phyloP scores from a whole-genome alignment of 2,329 filamentous ascomycete species.

The Knoxdaviesia proteae region DNA sequence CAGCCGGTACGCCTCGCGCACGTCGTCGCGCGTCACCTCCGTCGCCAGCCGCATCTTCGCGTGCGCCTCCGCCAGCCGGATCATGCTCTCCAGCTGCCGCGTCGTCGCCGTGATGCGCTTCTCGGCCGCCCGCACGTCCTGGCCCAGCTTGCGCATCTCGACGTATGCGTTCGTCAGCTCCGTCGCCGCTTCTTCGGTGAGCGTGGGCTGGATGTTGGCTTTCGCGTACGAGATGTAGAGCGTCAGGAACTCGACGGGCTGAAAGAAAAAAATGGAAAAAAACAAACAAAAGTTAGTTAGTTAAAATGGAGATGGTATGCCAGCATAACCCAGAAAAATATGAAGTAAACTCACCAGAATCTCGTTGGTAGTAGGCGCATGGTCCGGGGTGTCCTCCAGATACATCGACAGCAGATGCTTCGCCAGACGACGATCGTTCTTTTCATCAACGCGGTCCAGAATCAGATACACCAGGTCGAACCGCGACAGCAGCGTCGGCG shows the following conservation, averaged over 20 bases:
- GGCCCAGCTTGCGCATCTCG: slow-evolving; percentile 82
- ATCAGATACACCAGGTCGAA: slow-evolving; percentile 97
- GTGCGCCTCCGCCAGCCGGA: slow-evolving; percentile 85
- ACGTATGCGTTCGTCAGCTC: slow-evolving; percentile 79
- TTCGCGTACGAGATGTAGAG: slow-evolving; percentile 95
- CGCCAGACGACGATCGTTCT: slow-evolving; percentile 68
- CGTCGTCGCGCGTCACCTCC: slow-evolving; percentile 61
- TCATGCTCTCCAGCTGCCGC: slow-evolving; percentile 93
- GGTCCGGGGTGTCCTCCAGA: slow-evolving; percentile 80
- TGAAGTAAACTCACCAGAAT: slow-evolving; percentile 44
- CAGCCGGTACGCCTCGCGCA: slow-evolving; percentile 73
- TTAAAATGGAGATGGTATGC: neutral
- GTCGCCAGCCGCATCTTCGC: slow-evolving; percentile 84
- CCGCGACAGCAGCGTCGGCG: slow-evolving; percentile 80
- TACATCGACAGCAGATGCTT: slow-evolving; percentile 93
- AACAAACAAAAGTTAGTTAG: slow-evolving; percentile 1
- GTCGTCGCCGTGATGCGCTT: slow-evolving; percentile 96
- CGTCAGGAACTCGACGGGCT: slow-evolving; percentile 90
- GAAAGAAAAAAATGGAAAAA: neutral
- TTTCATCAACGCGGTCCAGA: slow-evolving; percentile 81
- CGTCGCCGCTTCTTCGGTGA: slow-evolving; percentile 60
- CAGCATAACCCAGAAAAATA: neutral
- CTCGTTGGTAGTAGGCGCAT: slow-evolving; percentile 52
- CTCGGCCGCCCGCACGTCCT: slow-evolving; percentile 69
- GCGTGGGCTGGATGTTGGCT: slow-evolving; percentile 59